Evolutionary conservation across 2,329 filamentous ascomycete species (phyloP).

Genomic region (Bipolaris cookei): DNA sequence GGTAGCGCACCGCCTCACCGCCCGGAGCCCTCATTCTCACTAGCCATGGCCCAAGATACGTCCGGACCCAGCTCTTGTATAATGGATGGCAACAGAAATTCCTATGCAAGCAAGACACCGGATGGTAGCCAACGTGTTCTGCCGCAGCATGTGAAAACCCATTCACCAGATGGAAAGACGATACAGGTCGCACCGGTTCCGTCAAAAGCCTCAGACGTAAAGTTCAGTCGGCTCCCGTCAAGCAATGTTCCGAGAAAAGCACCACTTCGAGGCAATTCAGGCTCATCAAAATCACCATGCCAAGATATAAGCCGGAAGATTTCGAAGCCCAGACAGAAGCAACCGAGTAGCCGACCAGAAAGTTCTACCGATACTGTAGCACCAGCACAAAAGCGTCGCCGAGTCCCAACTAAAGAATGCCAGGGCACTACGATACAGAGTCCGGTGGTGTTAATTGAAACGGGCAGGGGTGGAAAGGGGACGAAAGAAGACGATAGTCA

Average conservation of each 20-base stretch:
- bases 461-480: no score
- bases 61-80: background rate
- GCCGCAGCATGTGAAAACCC: background rate
- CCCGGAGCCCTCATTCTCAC: background rate
- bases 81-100: background rate
- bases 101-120: background rate
- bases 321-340: background rate
- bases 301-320: background rate
- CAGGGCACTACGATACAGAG: background rate
- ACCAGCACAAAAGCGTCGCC: background rate
- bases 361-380: background rate
- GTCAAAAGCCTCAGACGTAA: background rate
- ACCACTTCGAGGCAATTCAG: slow-evolving; percentile 2
- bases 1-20: background rate
- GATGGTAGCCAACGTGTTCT: background rate
- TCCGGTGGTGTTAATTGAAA: background rate
- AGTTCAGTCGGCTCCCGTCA: slow-evolving; percentile 1
- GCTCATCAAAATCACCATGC: background rate
- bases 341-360: background rate
- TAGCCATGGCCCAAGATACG: background rate
- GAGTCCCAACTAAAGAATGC: background rate
- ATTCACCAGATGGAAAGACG: background rate
- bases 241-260: slow-evolving; percentile 6
- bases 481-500: background rate
- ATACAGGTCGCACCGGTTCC: background rate